Evolutionary conservation across 768 basidiomycete genomes (phyloP), one percentile per base, ranked within the genome.

Genomic region (Kondoa malvinella): DNA sequence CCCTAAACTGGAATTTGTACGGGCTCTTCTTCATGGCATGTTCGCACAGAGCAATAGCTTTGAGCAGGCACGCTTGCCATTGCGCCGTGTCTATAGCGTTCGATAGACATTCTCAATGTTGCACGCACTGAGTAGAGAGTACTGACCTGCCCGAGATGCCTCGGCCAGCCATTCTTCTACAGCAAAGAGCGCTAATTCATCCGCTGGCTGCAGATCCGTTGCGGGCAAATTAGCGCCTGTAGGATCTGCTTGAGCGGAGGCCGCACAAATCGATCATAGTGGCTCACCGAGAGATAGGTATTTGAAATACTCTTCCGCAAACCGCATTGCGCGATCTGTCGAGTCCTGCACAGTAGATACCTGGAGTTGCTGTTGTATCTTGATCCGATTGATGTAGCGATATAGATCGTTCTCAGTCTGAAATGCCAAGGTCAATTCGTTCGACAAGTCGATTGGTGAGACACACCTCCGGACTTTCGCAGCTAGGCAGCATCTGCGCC

Each of bases 181-280:
- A 3, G 87, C 84, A 26, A 95, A 79, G 30, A 92, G 80, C 29
- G 82, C 85, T 33, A 94, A 81, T 73, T 92, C 92, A 72, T 95
- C 92, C 0, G 84, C 87, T 21, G 86, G 88, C 74, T 94, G 92
- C 29, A 92, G 80, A 72, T 94, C 92, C 0, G 88, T 87, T 2
- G 80, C 75, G 4, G 85, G 83, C 25, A 92, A 80, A 64, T 82
- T 78, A 56, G 79, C 77, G 59, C 89, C 78, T 78, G 69, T n/a
- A 14, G 17, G 8, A 50, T 50, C 21, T 8, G 40, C 21, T 8
- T 50, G 40, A 50, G 40, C 40, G 40, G 21, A 21, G 21, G 8
- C 40, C 12, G 12, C 21, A 21, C 21, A 8, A 21, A 8, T 50
- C 40, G 8, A 21, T 8, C 8, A 50, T 8, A 50, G 21, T 21